A percentile compares a stretch with the other conserved stretches of the same genome.
These are phyloP conservation scores for Heterobasidion parviporum DNA, from an alignment of 1,284 basidiomycete species.

Conservation along the genomic window DNA sequence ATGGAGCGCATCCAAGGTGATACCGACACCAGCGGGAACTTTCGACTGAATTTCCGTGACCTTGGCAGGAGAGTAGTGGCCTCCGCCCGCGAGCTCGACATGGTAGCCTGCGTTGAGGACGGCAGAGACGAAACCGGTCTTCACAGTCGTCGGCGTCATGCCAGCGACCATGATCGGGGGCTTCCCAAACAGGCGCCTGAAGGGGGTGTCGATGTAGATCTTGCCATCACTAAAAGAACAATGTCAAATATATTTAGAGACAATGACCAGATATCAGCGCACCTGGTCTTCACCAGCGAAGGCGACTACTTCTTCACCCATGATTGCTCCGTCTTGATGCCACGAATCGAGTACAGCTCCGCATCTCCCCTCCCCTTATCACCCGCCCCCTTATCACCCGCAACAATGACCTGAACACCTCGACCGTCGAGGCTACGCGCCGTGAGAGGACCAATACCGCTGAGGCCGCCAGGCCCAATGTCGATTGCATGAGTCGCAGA, in stretches of 20 bases:
- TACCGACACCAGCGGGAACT: constrained; percentile 80
- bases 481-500: constrained; percentile 92
- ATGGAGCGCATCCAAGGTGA: constrained; percentile 94
- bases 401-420: constrained; percentile 83
- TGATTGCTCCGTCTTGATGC: constrained; percentile 74
- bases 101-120: constrained; percentile 93
- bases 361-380: constrained; percentile 77
- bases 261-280: constrained; percentile 13
- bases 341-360: constrained; percentile 70
- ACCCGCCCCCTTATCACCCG: too few relatives aligned
- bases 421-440: constrained; percentile 88
- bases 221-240: constrained; percentile 64
- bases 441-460: constrained; percentile 89
- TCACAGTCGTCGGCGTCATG: constrained; percentile 95
- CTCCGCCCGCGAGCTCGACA: constrained; percentile 94
- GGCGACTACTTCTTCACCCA: constrained; percentile 91
- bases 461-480: constrained; percentile 92
- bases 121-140: constrained; percentile 87
- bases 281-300: constrained; percentile 84
- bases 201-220: constrained; percentile 90
- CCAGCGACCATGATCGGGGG: constrained; percentile 98
- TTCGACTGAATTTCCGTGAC: constrained; percentile 82
- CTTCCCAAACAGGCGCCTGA: constrained; percentile 92
- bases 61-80: constrained; percentile 91
- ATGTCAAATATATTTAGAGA: neutral